A percentile compares a stretch with the other conserved stretches of the same genome.
These are phyloP conservation scores for Eucalyptus curtisii DNA, from an alignment of 345 rosid species.

Conservation along the genomic window DNA sequence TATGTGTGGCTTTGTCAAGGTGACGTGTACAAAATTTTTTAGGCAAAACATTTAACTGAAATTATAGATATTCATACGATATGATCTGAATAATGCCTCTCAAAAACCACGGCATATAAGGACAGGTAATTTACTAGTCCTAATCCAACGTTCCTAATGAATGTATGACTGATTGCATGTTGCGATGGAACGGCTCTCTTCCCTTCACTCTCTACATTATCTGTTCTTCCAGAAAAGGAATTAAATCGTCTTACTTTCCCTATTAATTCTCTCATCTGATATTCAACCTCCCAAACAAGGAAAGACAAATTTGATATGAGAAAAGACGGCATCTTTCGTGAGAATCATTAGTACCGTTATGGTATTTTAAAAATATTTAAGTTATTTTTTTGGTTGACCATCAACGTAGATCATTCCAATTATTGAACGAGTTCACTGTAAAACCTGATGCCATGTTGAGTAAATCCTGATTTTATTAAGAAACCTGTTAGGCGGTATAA, in stretches of 20 bases:
- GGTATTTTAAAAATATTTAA: not conserved
- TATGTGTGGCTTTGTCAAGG: not conserved
- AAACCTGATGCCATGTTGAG: not conserved
- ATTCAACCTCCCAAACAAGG: not conserved
- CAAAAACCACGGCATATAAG: not conserved
- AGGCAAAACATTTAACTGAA: not conserved
- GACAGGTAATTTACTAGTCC: not conserved
- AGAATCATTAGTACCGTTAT: not conserved
- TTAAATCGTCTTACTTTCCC: not conserved
- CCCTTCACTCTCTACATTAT: not conserved
- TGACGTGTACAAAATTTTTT: not conserved
- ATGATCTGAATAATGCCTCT: not conserved
- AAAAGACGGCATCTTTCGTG: not conserved
- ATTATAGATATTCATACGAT: not conserved
- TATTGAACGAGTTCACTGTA: not conserved
- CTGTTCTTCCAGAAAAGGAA: not conserved
- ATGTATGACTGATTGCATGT: not conserved
- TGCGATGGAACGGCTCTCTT: not conserved
- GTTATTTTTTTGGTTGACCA: not conserved
- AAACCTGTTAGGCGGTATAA: not conserved
- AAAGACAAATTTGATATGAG: not conserved
- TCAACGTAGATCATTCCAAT: not conserved
- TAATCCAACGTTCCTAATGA: not conserved
- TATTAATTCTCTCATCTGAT: not conserved
- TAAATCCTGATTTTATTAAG: not conserved